Conservation (phyloP, 2,329 filamentous ascomycete genomes). For the Aspergillus pseudoterreus region DNA sequence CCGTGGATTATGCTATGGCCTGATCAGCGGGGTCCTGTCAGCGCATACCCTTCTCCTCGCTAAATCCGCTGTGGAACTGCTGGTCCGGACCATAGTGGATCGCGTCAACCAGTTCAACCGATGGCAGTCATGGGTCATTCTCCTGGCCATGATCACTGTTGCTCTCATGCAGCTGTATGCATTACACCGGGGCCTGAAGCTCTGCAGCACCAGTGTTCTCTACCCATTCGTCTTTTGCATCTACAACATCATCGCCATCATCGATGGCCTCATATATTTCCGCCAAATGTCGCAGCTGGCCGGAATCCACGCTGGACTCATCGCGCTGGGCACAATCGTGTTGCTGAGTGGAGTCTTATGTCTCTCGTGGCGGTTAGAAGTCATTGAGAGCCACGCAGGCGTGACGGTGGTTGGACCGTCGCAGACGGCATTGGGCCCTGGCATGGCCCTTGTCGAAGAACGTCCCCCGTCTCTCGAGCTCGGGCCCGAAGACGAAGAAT, state of each 20-base stretch:
- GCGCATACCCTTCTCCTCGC: conserved; percentile 90
- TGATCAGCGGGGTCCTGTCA: conserved; percentile 87
- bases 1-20: conserved; percentile 81
- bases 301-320: conserved; percentile 64
- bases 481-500: conserved; percentile 35
- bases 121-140: conserved; percentile 92
- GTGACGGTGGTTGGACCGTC: conserved; percentile 48
- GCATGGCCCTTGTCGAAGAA: conserved; percentile 72
- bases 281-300: conserved; percentile 78
- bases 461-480: conserved; percentile 27
- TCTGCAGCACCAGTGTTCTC: conserved; percentile 91
- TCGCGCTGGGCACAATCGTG: conserved; percentile 80
- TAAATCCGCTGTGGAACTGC: conserved; percentile 91
- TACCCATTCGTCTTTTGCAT: conserved; percentile 98
- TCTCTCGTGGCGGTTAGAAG: conserved; percentile 87
- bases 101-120: conserved; percentile 88
- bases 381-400: conserved; percentile 43
- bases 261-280: conserved; percentile 97
- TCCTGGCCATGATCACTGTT: conserved; percentile 73
- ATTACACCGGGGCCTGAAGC: conserved; percentile 85
- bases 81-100: conserved; percentile 82
- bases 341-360: conserved; percentile 84
- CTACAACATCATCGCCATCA: conserved; percentile 97
- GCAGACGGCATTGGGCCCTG: conserved; percentile 70
- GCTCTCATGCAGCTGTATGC: conserved; percentile 93